Conservation (phyloP, 495 filamentous ascomycete genomes). For the Haplographium delicatum region DNA sequence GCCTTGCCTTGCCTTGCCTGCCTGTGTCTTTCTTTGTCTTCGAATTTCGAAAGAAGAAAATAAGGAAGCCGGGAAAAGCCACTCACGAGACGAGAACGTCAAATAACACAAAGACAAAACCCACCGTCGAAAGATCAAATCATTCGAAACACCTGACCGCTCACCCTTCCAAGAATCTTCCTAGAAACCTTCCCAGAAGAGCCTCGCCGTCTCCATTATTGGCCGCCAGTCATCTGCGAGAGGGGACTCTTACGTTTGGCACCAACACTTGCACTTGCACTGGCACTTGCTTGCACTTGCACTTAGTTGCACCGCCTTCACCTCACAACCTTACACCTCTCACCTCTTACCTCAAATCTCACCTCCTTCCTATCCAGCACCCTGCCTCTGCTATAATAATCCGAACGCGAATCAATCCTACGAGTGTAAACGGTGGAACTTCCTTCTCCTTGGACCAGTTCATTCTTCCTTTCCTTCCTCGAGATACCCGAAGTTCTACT, state of each 20-base stretch:
- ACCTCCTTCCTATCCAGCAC: not conserved
- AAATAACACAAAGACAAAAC: not conserved
- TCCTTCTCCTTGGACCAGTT: conserved; percentile 4
- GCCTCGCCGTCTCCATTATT: too few species aligned
- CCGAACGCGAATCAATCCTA: too few species aligned
- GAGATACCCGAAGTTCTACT: conserved; percentile 19
- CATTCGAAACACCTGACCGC: too few species aligned
- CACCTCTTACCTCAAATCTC: not conserved
- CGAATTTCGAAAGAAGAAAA: not conserved
- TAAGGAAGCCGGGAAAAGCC: conserved; percentile 9
- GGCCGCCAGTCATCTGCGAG: too few species aligned
- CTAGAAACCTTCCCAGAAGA: too few species aligned
- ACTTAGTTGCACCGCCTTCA: not conserved
- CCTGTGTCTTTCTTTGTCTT: conserved; percentile 10
- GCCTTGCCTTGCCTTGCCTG: conserved; percentile 9
- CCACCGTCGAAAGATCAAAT: too few species aligned
- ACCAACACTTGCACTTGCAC: too few species aligned
- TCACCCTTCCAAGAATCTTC: too few species aligned
- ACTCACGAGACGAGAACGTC: conserved; percentile 22
- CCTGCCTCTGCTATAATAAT: not conserved
- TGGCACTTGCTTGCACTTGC: too few species aligned
- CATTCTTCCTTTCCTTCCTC: conserved; percentile 13
- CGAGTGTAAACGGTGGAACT: too few species aligned
- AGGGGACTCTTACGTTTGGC: too few species aligned
- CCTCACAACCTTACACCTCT: not conserved